Base-by-base conservation (phyloP, 768 basidiomycete species). In the Tephrocybe sp. region DNA sequence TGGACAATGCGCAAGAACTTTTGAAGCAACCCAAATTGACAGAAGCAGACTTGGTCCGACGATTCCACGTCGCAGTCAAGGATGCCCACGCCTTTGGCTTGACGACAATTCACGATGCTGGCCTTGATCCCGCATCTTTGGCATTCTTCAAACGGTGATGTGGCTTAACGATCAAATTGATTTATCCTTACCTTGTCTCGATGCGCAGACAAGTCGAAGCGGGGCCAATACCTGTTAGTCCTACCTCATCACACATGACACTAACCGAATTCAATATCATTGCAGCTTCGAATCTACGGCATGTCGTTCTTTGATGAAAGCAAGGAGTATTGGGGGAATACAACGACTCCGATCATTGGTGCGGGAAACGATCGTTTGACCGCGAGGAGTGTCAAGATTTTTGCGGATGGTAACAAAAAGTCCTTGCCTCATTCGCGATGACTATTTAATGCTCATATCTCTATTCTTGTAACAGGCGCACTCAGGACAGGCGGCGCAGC, bases 401-500 rank as follows among this genome's bases (percentile, higher is more conserved):
- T 91, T 63, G 82, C 84, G 25, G 79, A 86, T 65, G 84, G 83
- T 82, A 65, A 52, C 62, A 25, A 69, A 53, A 51, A 47, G 38
- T 38, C 27, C 45, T 42, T n/a, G 34, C 27, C 25, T 42, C 30
- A 25, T 47, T 18, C 40, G 24, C 36, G 45, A 38, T 52, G 42
- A 40, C 23, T 29, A 16, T 51, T 42, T 40, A 29, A 30, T 38
- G 46, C 42, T 44, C 13, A 55, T 41, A 23, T 30, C 21, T 36
- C 15, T 7, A 8, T 25, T 11, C 27, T 11, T 29, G 5, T 11
- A 29, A 50, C 48, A 88, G 87, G 92, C 49, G 94, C 93, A 24
- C 70, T 97, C 30, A 80, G 94, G 25, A 86, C 86, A n/a, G 86
- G 91, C 49, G 94, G 93, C 38, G 91, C 94, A 38, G 93, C 94